These are phyloP conservation scores for Beta macrorhiza DNA, from an alignment of 179 eudicot species.

Conservation along the genomic window DNA sequence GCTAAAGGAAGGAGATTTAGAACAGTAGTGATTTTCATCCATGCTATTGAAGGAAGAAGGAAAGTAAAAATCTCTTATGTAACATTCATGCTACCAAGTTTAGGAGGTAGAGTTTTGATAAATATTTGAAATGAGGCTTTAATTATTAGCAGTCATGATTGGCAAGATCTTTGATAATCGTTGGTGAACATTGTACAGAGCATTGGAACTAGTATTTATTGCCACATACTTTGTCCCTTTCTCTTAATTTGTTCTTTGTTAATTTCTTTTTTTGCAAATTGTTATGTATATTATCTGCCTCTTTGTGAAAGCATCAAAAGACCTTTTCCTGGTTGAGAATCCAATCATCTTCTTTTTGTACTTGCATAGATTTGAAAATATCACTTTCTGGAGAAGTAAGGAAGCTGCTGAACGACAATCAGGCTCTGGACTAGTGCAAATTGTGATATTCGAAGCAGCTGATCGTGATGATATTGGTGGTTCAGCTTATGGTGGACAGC, in stretches of 20 bases:
- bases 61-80: not conserved
- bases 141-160: not conserved
- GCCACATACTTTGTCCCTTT: not conserved
- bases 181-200: not conserved
- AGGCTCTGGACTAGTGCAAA: conserved; percentile 79
- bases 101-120: not conserved
- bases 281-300: not conserved
- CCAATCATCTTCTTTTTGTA: conserved; percentile 6
- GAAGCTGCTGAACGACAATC: conserved; percentile 56
- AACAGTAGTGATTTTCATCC: not conserved
- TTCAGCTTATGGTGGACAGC: conserved; percentile 95
- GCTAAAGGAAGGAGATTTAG: not conserved
- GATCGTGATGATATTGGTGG: conserved; percentile 98
- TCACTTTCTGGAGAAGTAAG: conserved; percentile 87
- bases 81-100: not conserved
- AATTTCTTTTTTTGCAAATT: not conserved
- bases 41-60: not conserved
- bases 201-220: conserved; percentile 1
- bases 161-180: not conserved
- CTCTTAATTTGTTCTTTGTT: not conserved
- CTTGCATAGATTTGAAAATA: conserved; percentile 69
- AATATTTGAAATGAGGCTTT: not conserved
- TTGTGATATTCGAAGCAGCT: conserved; percentile 83
- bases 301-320: not conserved
- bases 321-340: not conserved